Evolutionary conservation across 805 yeast genomes (phyloP), one percentile per base, ranked within the genome.

Genomic region (Metschnikowia noctiluminum): DNA sequence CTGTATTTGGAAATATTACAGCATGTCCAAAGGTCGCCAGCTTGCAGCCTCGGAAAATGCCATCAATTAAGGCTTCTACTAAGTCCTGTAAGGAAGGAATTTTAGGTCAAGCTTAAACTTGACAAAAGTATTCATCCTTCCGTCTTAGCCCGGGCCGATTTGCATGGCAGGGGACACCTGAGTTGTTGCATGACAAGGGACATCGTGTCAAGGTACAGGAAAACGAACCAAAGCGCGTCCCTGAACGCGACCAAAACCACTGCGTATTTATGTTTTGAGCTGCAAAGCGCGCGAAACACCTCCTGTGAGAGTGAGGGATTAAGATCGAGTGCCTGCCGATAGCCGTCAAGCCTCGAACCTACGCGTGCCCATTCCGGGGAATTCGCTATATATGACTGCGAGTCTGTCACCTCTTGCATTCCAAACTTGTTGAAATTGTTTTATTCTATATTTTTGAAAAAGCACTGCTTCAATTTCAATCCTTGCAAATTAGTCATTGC

Each of bases 221-320:
- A 30, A 30, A 9, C 28, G 37, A 31, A 42, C 14, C 21, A 28
- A 28, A 39, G 31, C 49, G 45, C 44, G 45, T 49, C 43, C 37
- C 35, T 11, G 13, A 44, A 47, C 50, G 50, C 50, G 50, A 32
- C 46, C 38, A 12, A 30, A 30, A 30, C 10, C 12, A 10, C 13
- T 9, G 32, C 16, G 44, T 27, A 32, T 36, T 31, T 35, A 16
- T 7, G 11, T 15, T 30, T 40, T 35, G n/a, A 27, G 42, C 45
- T 42, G 49, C 49, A 46, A 32, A 34, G 27, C 46, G 42, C 50
- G 50, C 50, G 50, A 47, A 47, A 38, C 46, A 30, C 37, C 50
- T 35, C 50, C 50, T 47, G 50, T 46, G 50, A 45, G 16, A 11
- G 32, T 13, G 27, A 12, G 35, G 16, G 28, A 45, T 35, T 38